These are phyloP conservation scores for Malassezia restricta DNA, from an alignment of 1,284 basidiomycete species.

Conservation along the genomic window DNA sequence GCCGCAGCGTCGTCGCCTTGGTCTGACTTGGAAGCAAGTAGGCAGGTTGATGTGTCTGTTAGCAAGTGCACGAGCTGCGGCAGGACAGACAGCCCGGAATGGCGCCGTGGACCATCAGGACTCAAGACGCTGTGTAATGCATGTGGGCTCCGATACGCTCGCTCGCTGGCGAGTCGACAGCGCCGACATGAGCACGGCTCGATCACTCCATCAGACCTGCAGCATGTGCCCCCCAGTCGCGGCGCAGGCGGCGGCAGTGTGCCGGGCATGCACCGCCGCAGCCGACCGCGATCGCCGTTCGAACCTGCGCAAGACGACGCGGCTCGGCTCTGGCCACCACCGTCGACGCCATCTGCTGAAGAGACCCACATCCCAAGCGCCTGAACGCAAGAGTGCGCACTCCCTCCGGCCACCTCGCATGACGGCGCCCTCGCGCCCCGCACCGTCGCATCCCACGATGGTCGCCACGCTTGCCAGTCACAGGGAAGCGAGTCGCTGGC, in stretches of 20 bases:
- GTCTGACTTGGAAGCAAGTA: neutral
- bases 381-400: too few relatives aligned
- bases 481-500: too few relatives aligned
- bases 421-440: too few relatives aligned
- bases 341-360: too few relatives aligned
- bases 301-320: too few relatives aligned
- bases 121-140: conserved; percentile 45
- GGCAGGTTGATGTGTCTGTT: conserved; percentile 5
- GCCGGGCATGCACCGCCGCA: conserved; percentile 27
- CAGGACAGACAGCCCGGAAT: conserved; percentile 67
- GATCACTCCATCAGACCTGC: conserved; percentile 18
- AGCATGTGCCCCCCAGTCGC: conserved; percentile 25
- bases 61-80: conserved; percentile 44
- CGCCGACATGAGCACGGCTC: conserved; percentile 31
- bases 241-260: conserved; percentile 31
- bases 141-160: conserved; percentile 40
- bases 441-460: too few relatives aligned
- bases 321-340: too few relatives aligned
- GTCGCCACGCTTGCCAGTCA: too few relatives aligned
- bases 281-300: neutral
- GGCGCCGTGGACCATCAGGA: conserved; percentile 58
- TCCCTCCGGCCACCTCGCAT: too few relatives aligned
- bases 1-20: neutral
- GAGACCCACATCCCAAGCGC: too few relatives aligned
- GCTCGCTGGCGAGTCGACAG: conserved; percentile 32